A percentile compares a stretch with the other conserved stretches of the same genome.
Evolutionary conservation across 495 filamentous ascomycete species (phyloP).

Genomic region (Xylaria bambusicola): DNA sequence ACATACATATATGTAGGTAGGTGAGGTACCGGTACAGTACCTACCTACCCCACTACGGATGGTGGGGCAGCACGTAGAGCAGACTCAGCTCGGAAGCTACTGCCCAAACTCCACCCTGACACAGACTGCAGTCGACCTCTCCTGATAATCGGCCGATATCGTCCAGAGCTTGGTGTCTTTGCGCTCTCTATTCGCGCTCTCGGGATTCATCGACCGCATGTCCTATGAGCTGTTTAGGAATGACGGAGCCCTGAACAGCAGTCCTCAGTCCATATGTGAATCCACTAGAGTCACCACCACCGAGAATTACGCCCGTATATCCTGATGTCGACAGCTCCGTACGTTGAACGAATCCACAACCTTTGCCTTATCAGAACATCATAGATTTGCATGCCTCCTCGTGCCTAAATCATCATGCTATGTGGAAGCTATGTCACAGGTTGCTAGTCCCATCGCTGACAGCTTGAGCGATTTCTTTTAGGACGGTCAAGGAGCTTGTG

Average conservation of each 20-base stretch:
- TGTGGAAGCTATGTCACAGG: no score
- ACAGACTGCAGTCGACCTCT: constrained; percentile 13
- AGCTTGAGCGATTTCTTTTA: constrained; percentile 23
- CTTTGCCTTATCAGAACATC: no score
- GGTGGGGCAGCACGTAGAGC: no score
- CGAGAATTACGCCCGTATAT: constrained; percentile 19
- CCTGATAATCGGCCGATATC: constrained; percentile 20
- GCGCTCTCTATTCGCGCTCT: constrained; percentile 8
- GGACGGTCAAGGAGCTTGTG: constrained; percentile 61
- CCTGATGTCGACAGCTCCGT: constrained; percentile 35
- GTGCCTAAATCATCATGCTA: no score
- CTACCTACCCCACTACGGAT: not conserved
- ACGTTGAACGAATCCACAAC: constrained; percentile 18
- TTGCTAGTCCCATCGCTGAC: constrained; percentile 14
- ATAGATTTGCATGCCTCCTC: no score
- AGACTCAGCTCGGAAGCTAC: not conserved
- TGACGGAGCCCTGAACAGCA: not conserved
- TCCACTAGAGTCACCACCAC: not conserved
- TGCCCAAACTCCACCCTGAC: constrained; percentile 10
- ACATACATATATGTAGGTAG: no score
- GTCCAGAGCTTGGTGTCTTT: constrained; percentile 23
- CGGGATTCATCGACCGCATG: constrained; percentile 9
- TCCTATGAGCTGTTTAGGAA: constrained; percentile 19
- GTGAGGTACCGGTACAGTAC: no score
- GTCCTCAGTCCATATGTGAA: not conserved